Evolutionary conservation across 352 stramenopile genomes (phyloP).

Genomic region (Elongisporangium prolatum): DNA sequence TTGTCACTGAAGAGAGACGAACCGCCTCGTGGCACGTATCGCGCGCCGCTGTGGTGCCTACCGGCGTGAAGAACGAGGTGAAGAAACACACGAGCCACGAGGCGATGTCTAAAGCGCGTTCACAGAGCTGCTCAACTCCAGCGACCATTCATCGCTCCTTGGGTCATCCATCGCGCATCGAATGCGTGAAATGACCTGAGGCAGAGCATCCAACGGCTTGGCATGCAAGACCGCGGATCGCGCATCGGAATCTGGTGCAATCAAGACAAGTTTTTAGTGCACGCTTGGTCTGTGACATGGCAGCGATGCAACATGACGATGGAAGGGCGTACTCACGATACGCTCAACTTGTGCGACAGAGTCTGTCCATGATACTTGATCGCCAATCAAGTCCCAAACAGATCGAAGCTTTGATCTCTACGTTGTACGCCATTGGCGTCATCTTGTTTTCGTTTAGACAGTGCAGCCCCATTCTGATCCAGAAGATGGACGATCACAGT

Average conservation of each 20-base stretch:
- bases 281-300: too few relatives aligned
- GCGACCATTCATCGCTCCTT: too few relatives aligned
- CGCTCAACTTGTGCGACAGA: conserved; percentile 41
- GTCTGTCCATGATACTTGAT: conserved; percentile 27
- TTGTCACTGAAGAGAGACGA: not conserved
- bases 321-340: conserved; percentile 26
- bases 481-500: conserved; percentile 58
- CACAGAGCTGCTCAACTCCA: not conserved
- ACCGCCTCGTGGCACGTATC: not conserved
- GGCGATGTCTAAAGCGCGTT: not conserved
- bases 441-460: conserved; percentile 44
- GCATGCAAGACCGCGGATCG: not conserved
- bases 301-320: conserved; percentile 34
- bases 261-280: not conserved
- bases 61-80: not conserved
- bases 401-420: conserved; percentile 23
- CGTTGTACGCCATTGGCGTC: conserved; percentile 34
- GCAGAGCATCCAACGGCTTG: not conserved
- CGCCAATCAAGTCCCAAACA: conserved; percentile 31
- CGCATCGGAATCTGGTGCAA: not conserved
- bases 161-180: not conserved
- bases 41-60: not conserved
- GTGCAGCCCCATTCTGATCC: conserved; percentile 39
- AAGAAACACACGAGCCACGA: not conserved
- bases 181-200: not conserved